phyloP scores from a whole-genome alignment of 192 early-diverging fungal species.

The Podila clonocystis region DNA sequence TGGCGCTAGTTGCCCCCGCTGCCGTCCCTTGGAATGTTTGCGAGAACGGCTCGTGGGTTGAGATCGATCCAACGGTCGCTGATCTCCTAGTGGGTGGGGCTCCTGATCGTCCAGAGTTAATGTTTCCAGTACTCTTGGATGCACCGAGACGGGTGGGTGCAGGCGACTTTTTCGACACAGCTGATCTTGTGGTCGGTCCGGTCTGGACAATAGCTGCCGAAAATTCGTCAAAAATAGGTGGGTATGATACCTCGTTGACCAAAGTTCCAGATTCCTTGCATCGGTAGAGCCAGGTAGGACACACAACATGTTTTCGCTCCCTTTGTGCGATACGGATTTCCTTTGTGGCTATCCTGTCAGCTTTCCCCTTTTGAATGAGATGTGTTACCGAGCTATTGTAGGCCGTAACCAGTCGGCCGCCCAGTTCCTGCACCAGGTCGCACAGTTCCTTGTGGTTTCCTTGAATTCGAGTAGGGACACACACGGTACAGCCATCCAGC shows the following conservation, averaged over 20 bases:
- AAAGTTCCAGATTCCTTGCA: constrained; percentile 13
- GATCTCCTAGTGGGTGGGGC: background rate
- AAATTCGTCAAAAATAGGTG: background rate
- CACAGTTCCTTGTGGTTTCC: constrained; percentile 25
- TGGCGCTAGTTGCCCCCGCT: constrained; percentile 23
- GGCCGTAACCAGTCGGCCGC: constrained; percentile 10
- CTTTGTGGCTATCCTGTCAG: background rate
- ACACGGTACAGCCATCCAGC: constrained; percentile 15
- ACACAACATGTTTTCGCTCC: constrained; percentile 5
- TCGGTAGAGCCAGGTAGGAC: constrained; percentile 27
- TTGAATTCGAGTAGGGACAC: constrained; percentile 19
- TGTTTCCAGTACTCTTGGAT: constrained; percentile 1
- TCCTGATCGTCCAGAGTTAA: background rate
- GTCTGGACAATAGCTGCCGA: constrained; percentile 1
- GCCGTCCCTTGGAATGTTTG: constrained; percentile 42
- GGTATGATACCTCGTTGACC: constrained; percentile 1
- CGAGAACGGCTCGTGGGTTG: background rate
- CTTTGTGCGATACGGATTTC: constrained; percentile 20
- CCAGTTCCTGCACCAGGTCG: constrained; percentile 15
- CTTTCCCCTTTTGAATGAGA: constrained; percentile 35
- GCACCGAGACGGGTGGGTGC: background rate
- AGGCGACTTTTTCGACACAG: background rate
- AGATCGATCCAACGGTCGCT: background rate
- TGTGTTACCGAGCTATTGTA: constrained; percentile 17
- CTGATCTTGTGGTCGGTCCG: background rate